Base-by-base conservation (phyloP, 768 basidiomycete species). In the Imleria badia region DNA sequence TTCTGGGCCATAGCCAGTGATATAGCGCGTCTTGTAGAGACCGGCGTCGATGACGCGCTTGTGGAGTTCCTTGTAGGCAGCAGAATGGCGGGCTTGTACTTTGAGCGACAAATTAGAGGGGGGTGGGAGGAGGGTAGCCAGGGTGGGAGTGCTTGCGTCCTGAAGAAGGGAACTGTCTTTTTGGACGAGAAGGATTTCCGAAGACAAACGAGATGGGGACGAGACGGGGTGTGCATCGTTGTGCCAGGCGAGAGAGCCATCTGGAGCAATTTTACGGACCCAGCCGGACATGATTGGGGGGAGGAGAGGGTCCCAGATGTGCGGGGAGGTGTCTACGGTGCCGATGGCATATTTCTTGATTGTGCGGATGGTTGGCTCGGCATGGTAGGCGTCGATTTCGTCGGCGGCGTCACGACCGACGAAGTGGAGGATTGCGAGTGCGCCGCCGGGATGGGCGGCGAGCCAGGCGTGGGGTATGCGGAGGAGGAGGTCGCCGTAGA, bases 381-480 rank as follows among this genome's bases (percentile, higher is more conserved):
- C 76, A 68, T 99, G 97, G 73, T 90, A 98, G 20, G 94, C 96
- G 58, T 91, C 83, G 33, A 98, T 90, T 71, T 99, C 97, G 74
- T 96, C 90, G 0, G 91, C 83, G 1, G 96, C 95, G 67, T 99
- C 95, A 51, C 96, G 81, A 4, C 96, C 97, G 39, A 98, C 85
- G 64, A 94, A 98, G 73, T 99, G 97, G 23, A 96, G 84, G 53
- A 99, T 83, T 14, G 94, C 81, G 45, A 98, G 86, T 5, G 82
- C 71, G 36, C 96, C 94, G 40, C 97, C 97, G 1, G 97, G 97
- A 67, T 98, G 96, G 5, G 81, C 76, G 5, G 80, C 73, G n/a
- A 94, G 83, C 94, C 94, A 98, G 14, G 76, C 69, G 12, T 76
- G 71, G 7, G 92, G 83, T 14, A 93, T 82, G 44, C 79, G 79